Evolutionary conservation across 2,329 filamentous ascomycete genomes (phyloP).

Genomic region (Cercospora canescens): DNA sequence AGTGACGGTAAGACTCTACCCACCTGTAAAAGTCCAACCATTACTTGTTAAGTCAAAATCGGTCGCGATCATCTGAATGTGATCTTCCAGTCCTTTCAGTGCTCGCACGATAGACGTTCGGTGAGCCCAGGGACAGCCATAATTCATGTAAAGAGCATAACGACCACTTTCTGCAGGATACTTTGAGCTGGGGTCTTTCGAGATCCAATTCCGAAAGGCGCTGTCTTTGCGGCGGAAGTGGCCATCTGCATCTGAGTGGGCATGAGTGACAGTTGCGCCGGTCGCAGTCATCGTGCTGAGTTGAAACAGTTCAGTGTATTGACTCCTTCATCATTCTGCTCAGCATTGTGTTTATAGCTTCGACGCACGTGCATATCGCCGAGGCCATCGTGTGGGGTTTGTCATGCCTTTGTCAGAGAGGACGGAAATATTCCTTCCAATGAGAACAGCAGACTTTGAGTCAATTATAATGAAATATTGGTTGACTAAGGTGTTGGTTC

Average conservation of each 20-base stretch:
- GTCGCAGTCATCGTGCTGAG: neutral
- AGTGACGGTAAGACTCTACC: neutral
- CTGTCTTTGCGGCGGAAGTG: constrained; percentile 56
- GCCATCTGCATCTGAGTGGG: constrained; percentile 45
- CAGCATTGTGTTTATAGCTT: neutral
- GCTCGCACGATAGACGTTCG: constrained; percentile 49
- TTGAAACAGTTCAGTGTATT: neutral
- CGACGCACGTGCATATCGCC: neutral
- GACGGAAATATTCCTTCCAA: neutral
- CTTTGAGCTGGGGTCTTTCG: constrained; percentile 49
- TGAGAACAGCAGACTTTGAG: neutral
- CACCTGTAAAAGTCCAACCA: constrained; percentile 72
- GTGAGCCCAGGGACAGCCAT: constrained; percentile 65
- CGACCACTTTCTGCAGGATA: constrained; percentile 62
- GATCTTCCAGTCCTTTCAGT: constrained; percentile 52
- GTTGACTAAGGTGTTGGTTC: no score
- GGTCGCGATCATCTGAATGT: constrained; percentile 51
- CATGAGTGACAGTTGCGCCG: constrained; percentile 8
- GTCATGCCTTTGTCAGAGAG: neutral
- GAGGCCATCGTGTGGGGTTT: neutral
- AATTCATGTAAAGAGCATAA: constrained; percentile 62
- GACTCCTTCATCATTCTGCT: neutral
- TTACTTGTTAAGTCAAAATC: constrained; percentile 41
- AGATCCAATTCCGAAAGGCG: constrained; percentile 58
- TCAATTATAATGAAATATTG: neutral